Base-by-base conservation (phyloP, 2,329 filamentous ascomycete species). In the Diaporthe citrichinensis region DNA sequence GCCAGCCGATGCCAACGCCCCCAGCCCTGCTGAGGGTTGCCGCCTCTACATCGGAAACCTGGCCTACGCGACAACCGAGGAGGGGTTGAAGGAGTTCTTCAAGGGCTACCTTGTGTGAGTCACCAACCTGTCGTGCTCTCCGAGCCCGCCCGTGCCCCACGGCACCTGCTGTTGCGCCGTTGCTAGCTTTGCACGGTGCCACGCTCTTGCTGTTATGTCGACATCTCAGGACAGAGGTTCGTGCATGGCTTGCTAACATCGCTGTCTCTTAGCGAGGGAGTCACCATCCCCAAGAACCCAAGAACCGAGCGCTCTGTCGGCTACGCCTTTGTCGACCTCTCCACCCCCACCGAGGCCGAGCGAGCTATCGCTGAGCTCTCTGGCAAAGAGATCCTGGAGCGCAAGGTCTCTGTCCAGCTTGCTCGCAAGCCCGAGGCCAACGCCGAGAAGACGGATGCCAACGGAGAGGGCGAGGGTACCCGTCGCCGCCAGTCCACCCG, bases 31-130 rank as follows among this genome's bases (percentile, higher is more conserved):
- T 88, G 97, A 99, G 91, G 96, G 97, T 87, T 95, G 97, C 90
- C 95, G 97, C 90, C 94, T 99, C 84, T 99, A 99, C 90, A 98
- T 99, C 90, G 97, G 97, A 91, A 99, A 99, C 92, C 94, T 99
- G 92, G 97, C 97, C 84, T 99, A 99, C 88, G 96, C 96, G 93
- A 98, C 97, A 93, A 98, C 95, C 87, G 97, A 98, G 94, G 97
- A 94, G 94, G 95, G 98, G 93, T 95, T 99, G 92, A 98, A 97
- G 92, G 94, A 97, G 83, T 99, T 99, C 92, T 99, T 99, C 94
- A 96, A 97, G 92, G 94, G 93, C 88, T 98, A 98, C 92, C 94
- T 97, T 90, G 95, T 99, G 97, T 99, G 92, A 92, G 96, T 94
- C 39, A 28, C 49, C 25, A n/a, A 14, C 65, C 57, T 53, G 46